Evolutionary conservation across 257 asterid species (phyloP).

Genomic region (Fraxinus anomala): DNA sequence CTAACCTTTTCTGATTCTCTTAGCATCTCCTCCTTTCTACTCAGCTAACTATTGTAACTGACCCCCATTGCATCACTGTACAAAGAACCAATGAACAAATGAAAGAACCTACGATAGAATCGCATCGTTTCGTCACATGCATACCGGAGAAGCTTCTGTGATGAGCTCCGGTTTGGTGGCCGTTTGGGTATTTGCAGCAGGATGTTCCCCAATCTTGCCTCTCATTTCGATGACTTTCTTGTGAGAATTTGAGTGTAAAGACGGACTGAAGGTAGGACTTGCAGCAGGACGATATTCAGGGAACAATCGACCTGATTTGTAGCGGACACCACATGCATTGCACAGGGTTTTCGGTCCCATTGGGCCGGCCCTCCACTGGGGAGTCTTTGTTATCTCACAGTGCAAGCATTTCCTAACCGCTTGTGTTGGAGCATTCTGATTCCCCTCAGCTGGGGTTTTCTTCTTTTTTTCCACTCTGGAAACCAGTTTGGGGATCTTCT

Average conservation of each 20-base stretch:
- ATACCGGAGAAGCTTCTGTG: conserved; percentile 23
- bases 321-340: conserved; percentile 64
- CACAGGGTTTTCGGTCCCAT: conserved; percentile 64
- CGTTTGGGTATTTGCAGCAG: conserved; percentile 15
- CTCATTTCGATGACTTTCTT: conserved; percentile 66
- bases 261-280: conserved; percentile 56
- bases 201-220: conserved; percentile 15
- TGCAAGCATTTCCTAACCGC: conserved; percentile 56
- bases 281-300: conserved; percentile 66
- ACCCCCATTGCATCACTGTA: conserved; percentile 40
- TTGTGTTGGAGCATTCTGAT: conserved; percentile 31
- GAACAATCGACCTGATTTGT: conserved; percentile 60
- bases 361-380: conserved; percentile 69
- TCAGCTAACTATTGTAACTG: conserved; percentile 31
- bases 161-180: conserved; percentile 28
- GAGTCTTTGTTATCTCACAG: conserved; percentile 63
- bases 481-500: conserved; percentile 22
- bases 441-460: conserved; percentile 34
- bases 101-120: conserved; percentile 6
- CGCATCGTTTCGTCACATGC: conserved; percentile 1
- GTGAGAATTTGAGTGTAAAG: conserved; percentile 60
- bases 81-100: conserved; percentile 47
- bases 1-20: conserved; percentile 10
- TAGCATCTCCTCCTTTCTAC: conserved; percentile 21
- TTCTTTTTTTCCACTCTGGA: conserved; percentile 35